phyloP scores from a whole-genome alignment of 2,329 filamentous ascomycete genomes.

The Colletotrichum chrysophilum region DNA sequence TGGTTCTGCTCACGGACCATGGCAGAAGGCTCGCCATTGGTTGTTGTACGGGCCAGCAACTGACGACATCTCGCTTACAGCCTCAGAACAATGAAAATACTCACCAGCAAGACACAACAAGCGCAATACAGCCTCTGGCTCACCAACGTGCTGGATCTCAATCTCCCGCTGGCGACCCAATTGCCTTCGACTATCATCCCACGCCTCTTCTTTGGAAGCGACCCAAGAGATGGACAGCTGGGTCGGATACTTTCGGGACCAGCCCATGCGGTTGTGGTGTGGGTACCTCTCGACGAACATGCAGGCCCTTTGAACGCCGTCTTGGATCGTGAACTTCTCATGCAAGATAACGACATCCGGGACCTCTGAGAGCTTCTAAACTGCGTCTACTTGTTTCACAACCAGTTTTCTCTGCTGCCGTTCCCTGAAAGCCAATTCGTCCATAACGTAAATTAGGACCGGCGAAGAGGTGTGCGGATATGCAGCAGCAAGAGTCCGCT shows the following conservation, averaged over 20 bases:
- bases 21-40: background rate
- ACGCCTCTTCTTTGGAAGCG: background rate
- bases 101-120: background rate
- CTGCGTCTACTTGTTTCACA: background rate
- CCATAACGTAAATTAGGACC: background rate
- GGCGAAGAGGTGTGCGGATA: background rate
- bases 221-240: background rate
- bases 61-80: background rate
- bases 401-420: background rate
- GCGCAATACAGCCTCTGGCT: background rate
- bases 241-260: slow-evolving; percentile 16
- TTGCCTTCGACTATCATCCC: background rate
- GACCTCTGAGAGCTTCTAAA: background rate
- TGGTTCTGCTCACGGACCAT: background rate
- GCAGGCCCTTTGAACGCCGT: slow-evolving; percentile 1
- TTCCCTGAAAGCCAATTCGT: background rate
- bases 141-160: background rate
- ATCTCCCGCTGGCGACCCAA: background rate
- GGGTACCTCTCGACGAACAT: background rate
- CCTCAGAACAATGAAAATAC: background rate
- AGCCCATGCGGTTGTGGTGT: background rate
- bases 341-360: slow-evolving; percentile 18
- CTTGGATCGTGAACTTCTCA: background rate
- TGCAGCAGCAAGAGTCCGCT: background rate
- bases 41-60: background rate